Evolutionary conservation across 768 basidiomycete genomes (phyloP).

Genomic region (Pulveroboletus sp.): DNA sequence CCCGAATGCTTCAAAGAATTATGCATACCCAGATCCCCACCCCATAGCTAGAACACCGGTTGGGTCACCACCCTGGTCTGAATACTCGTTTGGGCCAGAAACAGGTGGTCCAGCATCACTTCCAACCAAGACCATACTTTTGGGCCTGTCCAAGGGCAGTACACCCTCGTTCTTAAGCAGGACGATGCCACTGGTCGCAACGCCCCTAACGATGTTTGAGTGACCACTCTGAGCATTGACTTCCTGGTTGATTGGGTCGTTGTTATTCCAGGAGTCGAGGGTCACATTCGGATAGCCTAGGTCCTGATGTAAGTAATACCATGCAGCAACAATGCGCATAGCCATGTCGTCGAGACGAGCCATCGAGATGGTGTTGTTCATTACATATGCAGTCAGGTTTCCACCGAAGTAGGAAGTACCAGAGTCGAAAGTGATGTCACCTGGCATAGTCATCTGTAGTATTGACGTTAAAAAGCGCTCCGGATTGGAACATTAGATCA

Average conservation of each 20-base stretch:
- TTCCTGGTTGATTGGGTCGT: conserved; percentile 36
- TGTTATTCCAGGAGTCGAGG: conserved; percentile 25
- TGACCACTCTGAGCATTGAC: conserved; percentile 61
- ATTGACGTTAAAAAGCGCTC: not conserved
- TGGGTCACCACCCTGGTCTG: conserved; percentile 53
- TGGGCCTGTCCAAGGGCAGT: conserved; percentile 57
- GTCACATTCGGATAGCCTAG: conserved; percentile 24
- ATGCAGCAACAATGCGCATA: conserved; percentile 63
- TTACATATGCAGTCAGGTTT: conserved; percentile 54
- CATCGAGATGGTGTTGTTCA: conserved; percentile 54
- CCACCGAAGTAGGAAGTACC: conserved; percentile 52
- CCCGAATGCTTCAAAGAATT: not conserved
- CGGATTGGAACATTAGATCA: not conserved
- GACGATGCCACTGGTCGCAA: conserved; percentile 63
- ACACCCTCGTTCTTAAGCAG: conserved; percentile 62
- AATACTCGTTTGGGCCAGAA: conserved; percentile 67
- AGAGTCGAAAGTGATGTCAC: conserved; percentile 45
- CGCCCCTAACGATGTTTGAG: conserved; percentile 47
- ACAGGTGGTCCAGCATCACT: conserved; percentile 60
- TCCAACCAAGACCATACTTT: conserved; percentile 59
- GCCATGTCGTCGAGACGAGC: conserved; percentile 69
- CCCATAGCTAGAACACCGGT: conserved; percentile 84
- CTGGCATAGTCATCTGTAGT: conserved; percentile 68
- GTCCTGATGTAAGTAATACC: conserved; percentile 42
- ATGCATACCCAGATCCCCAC: conserved; percentile 74